Evolutionary conservation across 768 basidiomycete species (phyloP).

Genomic region (Strobilomyces confusus): DNA sequence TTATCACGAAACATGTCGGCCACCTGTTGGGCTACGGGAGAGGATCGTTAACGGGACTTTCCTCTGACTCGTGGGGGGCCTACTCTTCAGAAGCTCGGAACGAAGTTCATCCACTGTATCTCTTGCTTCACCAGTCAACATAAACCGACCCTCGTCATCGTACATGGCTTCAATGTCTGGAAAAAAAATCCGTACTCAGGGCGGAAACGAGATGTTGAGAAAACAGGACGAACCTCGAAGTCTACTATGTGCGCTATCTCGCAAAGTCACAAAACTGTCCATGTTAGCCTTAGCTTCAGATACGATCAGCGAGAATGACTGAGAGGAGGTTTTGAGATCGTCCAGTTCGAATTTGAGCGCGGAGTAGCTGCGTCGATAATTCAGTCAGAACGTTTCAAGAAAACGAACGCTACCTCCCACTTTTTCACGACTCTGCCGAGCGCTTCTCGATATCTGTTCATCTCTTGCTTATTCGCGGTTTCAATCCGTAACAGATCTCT

Average conservation of each 20-base stretch:
- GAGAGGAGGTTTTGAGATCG: slow-evolving; percentile 22
- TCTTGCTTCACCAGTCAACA: slow-evolving; percentile 24
- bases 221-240: slow-evolving; percentile 26
- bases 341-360: slow-evolving; percentile 30
- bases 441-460: slow-evolving; percentile 17
- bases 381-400: background rate
- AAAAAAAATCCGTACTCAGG: background rate
- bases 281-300: slow-evolving; percentile 24
- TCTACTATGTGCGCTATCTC: slow-evolving; percentile 15
- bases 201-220: background rate
- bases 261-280: slow-evolving; percentile 24
- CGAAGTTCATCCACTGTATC: slow-evolving; percentile 32
- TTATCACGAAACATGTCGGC: slow-evolving; percentile 46
- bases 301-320: slow-evolving; percentile 20
- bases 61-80: slow-evolving; percentile 2
- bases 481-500: slow-evolving; percentile 14
- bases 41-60: slow-evolving; percentile 1
- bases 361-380: slow-evolving; percentile 21
- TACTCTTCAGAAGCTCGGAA: slow-evolving; percentile 35
- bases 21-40: slow-evolving; percentile 43
- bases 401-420: slow-evolving; percentile 7
- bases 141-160: slow-evolving; percentile 25
- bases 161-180: slow-evolving; percentile 30
- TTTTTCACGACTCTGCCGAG: slow-evolving; percentile 17
- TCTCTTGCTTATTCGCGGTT: slow-evolving; percentile 8